These are phyloP conservation scores for Scheffersomyces coipomensis DNA, from an alignment of 805 yeast species.

Conservation along the genomic window DNA sequence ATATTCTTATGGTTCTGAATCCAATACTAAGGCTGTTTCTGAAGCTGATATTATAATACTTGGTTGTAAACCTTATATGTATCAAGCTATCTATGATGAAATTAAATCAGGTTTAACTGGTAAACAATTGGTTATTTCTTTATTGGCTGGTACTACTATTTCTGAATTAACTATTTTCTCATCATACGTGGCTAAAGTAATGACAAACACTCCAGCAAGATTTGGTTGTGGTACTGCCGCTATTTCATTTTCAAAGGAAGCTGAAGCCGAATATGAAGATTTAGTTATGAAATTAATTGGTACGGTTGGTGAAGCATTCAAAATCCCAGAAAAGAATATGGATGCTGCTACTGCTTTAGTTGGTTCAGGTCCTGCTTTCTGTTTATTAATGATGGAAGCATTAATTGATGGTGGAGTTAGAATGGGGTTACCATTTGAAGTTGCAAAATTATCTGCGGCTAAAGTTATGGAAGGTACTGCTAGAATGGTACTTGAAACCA, in stretches of 20 bases:
- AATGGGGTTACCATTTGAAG: conserved; percentile 87
- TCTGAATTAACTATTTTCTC: conserved; percentile 57
- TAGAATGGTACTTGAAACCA: conserved; percentile 79
- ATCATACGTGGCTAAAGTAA: conserved; percentile 75
- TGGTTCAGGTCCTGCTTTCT: conserved; percentile 97
- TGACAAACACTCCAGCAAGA: conserved; percentile 97
- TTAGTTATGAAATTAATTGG: conserved; percentile 52
- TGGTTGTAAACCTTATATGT: conserved; percentile 88
- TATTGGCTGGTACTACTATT: conserved; percentile 92
- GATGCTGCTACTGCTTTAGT: conserved; percentile 94
- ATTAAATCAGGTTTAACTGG: conserved; percentile 47
- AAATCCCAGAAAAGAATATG: conserved; percentile 86
- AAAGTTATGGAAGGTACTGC: conserved; percentile 95
- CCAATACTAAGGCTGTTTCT: conserved; percentile 58
- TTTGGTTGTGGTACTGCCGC: conserved; percentile 94
- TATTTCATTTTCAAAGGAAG: conserved; percentile 65
- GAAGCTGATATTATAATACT: conserved; percentile 70
- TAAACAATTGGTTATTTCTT: conserved; percentile 65
- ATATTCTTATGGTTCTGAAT: conserved; percentile 38
- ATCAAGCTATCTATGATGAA: conserved; percentile 55
- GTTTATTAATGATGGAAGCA: conserved; percentile 84
- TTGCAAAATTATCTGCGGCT: conserved; percentile 83
- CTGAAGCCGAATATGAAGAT: conserved; percentile 41
- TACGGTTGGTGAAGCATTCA: conserved; percentile 66
- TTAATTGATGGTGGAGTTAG: conserved; percentile 91